Evolutionary conservation across 441 rosid species (phyloP), one percentile per base, ranked within the genome.

Genomic region (Pelargonium hybrid): DNA sequence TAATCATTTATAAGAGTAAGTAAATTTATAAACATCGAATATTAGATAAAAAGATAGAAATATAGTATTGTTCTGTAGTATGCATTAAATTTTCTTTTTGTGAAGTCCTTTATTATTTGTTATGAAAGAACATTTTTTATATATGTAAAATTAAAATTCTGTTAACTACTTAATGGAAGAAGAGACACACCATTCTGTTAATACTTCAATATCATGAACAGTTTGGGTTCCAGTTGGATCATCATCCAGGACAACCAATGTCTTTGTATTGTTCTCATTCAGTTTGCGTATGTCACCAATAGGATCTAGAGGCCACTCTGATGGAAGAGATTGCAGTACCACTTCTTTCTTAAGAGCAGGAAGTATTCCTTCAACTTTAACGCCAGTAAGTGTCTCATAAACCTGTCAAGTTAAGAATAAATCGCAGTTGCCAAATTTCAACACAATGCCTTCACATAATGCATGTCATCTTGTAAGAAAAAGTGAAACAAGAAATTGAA

Each of bases 171-270:
- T 2, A 68, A 54, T 29, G 69, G 45, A 20, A 45, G 48, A 1
- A 68, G 23, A 73, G 39, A 76, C 87, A 84, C 74, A 94, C 97
- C 98, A 94, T 89, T 94, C 98, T 56, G 97, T 94, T 74, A 94
- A 80, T 71, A 94, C 98, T 83, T 94, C 98, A 73, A 90, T 88
- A 52, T 86, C 93, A 76, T 91, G 96, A 84, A 94, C 97, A 17
- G 98, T 94, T 82, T 94, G 98, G 65, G 98, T 94, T 80, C 98
- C 97, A 26, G 98, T 91, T 75, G 98, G 97, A 80, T 94, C 98
- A 78, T 94, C 98, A 79, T 94, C 98, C 78, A 94, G 88, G 77
- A 94, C 98, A 71, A 91, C 92, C 81, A 91, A 76, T 13, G 90
- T 86, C 80, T 87, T 94, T 29, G 86, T 82, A 74, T 81, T 89